These are phyloP conservation scores for Ogataea paraovalis DNA, from an alignment of 805 yeast species.

Conservation along the genomic window DNA sequence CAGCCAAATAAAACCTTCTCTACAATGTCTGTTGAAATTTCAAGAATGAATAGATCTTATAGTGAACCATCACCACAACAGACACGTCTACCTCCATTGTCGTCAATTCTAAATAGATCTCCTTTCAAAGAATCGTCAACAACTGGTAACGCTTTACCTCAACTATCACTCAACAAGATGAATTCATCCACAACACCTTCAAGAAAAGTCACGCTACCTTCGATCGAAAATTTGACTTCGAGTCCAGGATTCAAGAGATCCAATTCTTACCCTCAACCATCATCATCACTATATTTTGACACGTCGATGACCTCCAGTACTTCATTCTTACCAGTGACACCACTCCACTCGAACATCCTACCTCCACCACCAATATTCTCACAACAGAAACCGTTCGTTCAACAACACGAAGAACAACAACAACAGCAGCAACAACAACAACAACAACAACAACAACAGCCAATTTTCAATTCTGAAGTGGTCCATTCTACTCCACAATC, in stretches of 20 bases:
- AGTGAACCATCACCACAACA: slow-evolving; percentile 24
- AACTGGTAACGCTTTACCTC: neutral
- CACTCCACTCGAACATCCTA: slow-evolving; percentile 13
- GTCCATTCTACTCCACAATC: slow-evolving; percentile 1
- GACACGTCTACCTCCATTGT: slow-evolving; percentile 25
- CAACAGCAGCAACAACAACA: neutral
- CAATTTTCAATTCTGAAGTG: neutral
- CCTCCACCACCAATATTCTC: slow-evolving; percentile 21
- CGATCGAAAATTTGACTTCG: slow-evolving; percentile 24
- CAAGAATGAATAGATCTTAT: slow-evolving; percentile 21
- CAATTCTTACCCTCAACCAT: slow-evolving; percentile 15
- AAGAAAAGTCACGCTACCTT: slow-evolving; percentile 19
- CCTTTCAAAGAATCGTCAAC: slow-evolving; percentile 3
- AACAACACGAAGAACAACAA: neutral
- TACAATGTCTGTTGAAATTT: slow-evolving; percentile 20
- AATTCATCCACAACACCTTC: slow-evolving; percentile 12
- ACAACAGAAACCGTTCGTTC: neutral
- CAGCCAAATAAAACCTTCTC: too few relatives aligned
- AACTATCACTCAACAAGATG: neutral
- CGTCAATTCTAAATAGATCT: slow-evolving; percentile 18
- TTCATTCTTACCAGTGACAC: slow-evolving; percentile 19
- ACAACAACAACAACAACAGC: neutral
- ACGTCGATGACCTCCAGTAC: slow-evolving; percentile 2
- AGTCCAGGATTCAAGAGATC: slow-evolving; percentile 24
- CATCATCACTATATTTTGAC: slow-evolving; percentile 3